Evolutionary conservation across 2,329 filamentous ascomycete genomes (phyloP), one percentile per base, ranked within the genome.

Genomic region (Orbilia quercus): DNA sequence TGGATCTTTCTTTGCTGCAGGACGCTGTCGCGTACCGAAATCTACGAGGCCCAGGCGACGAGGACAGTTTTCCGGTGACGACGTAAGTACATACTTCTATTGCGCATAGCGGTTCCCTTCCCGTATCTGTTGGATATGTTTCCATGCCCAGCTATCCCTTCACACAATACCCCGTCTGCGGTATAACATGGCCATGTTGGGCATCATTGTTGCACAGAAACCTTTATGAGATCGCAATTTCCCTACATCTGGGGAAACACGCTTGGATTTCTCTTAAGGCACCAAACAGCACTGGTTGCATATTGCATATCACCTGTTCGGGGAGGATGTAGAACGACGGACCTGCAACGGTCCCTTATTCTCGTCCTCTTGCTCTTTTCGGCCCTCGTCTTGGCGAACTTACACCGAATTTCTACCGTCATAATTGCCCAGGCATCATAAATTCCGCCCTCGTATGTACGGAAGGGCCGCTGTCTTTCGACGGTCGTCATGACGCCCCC

Each of bases 171-270:
- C 7, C 7, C 3, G 42, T 45, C 16, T 22, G 20, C 12, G 16
- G 20, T 45, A 45, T 45, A 31, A 9, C 28, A 18, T 40, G 22
- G 22, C 25, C 60, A 40, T 40, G 69, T 73, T 55, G 69, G 38
- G 65, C 60, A 60, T 40, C 69, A 57, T 57, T 28, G n/a, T 7
- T 28, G n/a, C 25, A 23, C 9, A 34, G 45, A 47, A 7, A 28
- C 64, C n/a, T 65, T 65, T 47, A 62, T 65, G 60, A 66, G 60
- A 38, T 25, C 47, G 60, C 48, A 73, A 66, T 65, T 73, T 72
- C 59, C 22, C 60, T 60, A 45, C 53, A 51, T 18, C 25, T 22
- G 23, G 18, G 53, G 54, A 58, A 67, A 42, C 54, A 42, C 51
- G 53, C 62, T 42, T 57, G 40, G 5, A 12, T 12, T 40, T 40